Conservation (phyloP, 306 rosid genomes). For the Begonia loranthoides region DNA sequence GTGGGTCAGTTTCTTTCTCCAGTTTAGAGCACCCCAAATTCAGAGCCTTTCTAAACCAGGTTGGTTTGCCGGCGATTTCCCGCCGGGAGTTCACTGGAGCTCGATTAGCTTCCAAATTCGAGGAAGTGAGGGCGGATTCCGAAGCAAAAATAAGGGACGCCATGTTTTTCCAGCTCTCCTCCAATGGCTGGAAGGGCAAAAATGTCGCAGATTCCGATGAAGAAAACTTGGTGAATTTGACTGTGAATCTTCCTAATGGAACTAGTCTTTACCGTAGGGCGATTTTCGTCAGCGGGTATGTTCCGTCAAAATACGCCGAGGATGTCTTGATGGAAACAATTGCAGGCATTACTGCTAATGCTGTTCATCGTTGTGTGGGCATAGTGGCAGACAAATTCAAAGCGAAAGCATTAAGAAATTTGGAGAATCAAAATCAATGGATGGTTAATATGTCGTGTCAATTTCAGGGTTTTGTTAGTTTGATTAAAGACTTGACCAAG, state of each 20-base stretch:
- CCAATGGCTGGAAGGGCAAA: conserved; percentile 67
- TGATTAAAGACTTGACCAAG: too few relatives aligned
- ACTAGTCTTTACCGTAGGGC: conserved; percentile 75
- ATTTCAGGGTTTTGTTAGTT: too few relatives aligned
- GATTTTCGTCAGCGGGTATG: conserved; percentile 52
- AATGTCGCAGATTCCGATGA: conserved; percentile 21
- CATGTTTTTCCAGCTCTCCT: conserved; percentile 75
- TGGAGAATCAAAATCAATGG: too few relatives aligned
- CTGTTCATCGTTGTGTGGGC: too few relatives aligned
- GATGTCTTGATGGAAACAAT: conserved; percentile 82
- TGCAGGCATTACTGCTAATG: conserved; percentile 65
- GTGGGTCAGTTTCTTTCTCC: conserved; percentile 70
- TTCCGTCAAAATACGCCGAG: conserved; percentile 68
- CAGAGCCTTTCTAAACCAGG: conserved; percentile 65
- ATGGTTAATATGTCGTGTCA: too few relatives aligned
- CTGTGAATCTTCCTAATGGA: conserved; percentile 84
- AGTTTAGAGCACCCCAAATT: conserved; percentile 79
- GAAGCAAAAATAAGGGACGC: conserved; percentile 78
- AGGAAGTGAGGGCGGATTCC: conserved; percentile 64
- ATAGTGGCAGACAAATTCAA: too few relatives aligned
- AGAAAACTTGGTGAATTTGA: conserved; percentile 53
- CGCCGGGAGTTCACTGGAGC: conserved; percentile 41
- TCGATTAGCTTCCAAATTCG: conserved; percentile 47
- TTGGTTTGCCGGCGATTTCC: conserved; percentile 52
- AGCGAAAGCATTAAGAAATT: too few relatives aligned